phyloP scores from a whole-genome alignment of 331 rosid species.

The Spiraea crenata region DNA sequence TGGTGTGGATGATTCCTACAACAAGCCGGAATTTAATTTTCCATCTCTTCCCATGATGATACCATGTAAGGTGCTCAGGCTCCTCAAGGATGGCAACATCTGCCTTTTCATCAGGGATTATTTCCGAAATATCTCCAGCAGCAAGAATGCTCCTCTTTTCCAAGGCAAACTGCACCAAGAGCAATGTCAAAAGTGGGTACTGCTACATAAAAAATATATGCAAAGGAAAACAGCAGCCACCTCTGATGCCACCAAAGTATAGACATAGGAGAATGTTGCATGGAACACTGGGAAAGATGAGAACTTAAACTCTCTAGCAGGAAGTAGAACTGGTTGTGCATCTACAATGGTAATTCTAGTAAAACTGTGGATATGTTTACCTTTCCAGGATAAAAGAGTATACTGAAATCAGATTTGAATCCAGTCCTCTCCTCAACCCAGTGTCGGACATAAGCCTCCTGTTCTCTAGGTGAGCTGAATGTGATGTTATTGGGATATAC shows the following conservation, averaged over 20 bases:
- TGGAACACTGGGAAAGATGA: neutral
- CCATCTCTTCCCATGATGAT: conserved; percentile 95
- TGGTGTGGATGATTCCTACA: conserved; percentile 83
- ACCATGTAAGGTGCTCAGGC: conserved; percentile 97
- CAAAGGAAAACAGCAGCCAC: neutral
- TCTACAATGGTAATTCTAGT: neutral
- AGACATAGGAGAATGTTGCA: neutral
- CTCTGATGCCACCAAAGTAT: neutral
- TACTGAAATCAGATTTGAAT: conserved; percentile 46
- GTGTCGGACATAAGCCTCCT: conserved; percentile 57
- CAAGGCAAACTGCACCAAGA: conserved; percentile 55
- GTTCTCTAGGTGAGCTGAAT: conserved; percentile 62
- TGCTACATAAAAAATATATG: neutral
- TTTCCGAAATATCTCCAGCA: conserved; percentile 87
- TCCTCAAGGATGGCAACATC: conserved; percentile 96
- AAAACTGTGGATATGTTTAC: conserved; percentile 34
- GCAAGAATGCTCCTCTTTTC: conserved; percentile 92
- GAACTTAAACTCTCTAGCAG: neutral
- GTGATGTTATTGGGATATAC: conserved; percentile 75
- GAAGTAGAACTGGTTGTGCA: neutral
- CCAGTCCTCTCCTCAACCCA: conserved; percentile 86
- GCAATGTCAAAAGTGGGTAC: conserved; percentile 23
- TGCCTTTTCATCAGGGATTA: conserved; percentile 67
- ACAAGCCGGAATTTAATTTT: conserved; percentile 72
- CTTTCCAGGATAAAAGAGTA: conserved; percentile 80